Evolutionary conservation across 2,329 filamentous ascomycete species (phyloP).

Genomic region (Cryoendolithus antarcticus): DNA sequence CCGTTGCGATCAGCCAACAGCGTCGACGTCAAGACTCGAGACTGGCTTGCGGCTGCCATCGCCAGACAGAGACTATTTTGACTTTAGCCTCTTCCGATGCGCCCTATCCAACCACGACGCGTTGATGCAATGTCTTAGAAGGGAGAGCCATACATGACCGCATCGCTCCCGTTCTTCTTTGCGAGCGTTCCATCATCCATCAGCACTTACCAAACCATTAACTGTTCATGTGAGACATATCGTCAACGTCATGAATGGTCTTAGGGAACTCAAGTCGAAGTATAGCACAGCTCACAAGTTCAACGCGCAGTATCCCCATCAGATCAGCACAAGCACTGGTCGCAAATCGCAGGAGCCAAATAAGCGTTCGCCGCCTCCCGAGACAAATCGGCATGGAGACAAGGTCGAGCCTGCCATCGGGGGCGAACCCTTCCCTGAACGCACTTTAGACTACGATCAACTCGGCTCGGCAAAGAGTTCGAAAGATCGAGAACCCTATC

Average conservation of each 20-base stretch:
- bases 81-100: not conserved
- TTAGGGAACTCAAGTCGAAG: conserved; percentile 1
- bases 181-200: not conserved
- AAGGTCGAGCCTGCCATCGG: not conserved
- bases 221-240: not conserved
- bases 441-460: not conserved
- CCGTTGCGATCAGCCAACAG: not conserved
- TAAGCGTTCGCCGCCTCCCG: conserved; percentile 2
- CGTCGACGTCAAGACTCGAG: not conserved
- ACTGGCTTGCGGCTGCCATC: not conserved
- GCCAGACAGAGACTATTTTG: not conserved
- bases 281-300: conserved; percentile 1
- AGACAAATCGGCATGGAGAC: not conserved
- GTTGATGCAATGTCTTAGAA: conserved; percentile 1
- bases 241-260: not conserved
- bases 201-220: not conserved
- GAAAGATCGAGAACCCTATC: no score
- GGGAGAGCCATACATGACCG: not conserved
- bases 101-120: conserved; percentile 2
- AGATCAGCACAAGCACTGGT: conserved; percentile 2
- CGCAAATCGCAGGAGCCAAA: no score
- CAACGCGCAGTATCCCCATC: conserved; percentile 4
- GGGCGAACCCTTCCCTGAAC: conserved; percentile 1
- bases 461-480: not conserved
- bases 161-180: not conserved